Evolutionary conservation across 495 filamentous ascomycete species (phyloP).

Genomic region (Usnea hakonensis): DNA sequence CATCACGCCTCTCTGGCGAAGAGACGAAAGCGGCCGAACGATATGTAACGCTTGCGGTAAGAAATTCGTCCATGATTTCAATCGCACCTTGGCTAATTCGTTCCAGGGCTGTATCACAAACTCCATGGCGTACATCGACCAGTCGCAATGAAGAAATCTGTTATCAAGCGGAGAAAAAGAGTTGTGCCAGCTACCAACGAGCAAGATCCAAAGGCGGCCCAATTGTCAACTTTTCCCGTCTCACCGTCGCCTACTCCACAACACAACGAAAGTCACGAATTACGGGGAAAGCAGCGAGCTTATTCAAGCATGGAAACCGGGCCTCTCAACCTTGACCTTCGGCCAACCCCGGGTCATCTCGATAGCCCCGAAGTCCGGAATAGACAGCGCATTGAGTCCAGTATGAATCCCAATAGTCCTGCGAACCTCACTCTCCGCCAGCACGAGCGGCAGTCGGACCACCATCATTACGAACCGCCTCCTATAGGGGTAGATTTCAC

Average conservation of each 20-base stretch:
- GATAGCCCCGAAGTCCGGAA: conserved; percentile 37
- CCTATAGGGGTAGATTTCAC: conserved; percentile 44
- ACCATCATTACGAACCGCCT: conserved; percentile 36
- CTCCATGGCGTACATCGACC: conserved; percentile 89
- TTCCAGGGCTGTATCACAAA: conserved; percentile 87
- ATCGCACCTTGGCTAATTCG: conserved; percentile 24
- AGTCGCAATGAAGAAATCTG: conserved; percentile 92
- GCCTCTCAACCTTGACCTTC: conserved; percentile 15
- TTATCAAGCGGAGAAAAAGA: conserved; percentile 93
- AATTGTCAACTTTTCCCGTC: conserved; percentile 18
- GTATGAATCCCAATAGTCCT: conserved; percentile 47
- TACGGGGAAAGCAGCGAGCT: conserved; percentile 12
- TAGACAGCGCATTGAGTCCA: conserved; percentile 39
- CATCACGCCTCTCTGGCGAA: conserved; percentile 90
- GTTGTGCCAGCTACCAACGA: conserved; percentile 77
- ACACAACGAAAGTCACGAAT: conserved; percentile 28
- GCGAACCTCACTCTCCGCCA: conserved; percentile 54
- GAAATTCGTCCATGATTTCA: conserved; percentile 22
- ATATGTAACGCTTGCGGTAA: conserved; percentile 98
- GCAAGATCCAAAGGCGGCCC: conserved; percentile 21
- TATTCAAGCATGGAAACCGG: conserved; percentile 10
- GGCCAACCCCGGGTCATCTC: conserved; percentile 15
- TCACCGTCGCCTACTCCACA: conserved; percentile 33
- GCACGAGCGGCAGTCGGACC: conserved; percentile 38
- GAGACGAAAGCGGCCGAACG: conserved; percentile 90